A percentile compares a stretch with the other conserved stretches of the same genome.
These are phyloP conservation scores for Crucihimalaya himalaica DNA, from an alignment of 345 rosid species.

Conservation along the genomic window DNA sequence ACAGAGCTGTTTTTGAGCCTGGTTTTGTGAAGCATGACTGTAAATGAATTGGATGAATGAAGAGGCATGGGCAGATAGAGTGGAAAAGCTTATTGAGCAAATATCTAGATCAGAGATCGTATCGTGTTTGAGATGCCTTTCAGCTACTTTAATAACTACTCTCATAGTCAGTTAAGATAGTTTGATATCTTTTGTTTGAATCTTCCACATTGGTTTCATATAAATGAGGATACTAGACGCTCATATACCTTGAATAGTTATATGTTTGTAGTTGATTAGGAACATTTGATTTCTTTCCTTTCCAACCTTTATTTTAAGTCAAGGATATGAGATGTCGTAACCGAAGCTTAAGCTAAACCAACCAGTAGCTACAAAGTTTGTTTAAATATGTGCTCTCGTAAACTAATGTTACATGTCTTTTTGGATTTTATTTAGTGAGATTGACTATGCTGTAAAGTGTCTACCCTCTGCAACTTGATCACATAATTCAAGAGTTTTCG, in stretches of 20 bases:
- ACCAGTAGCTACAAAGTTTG: not conserved
- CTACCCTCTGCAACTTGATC: not conserved
- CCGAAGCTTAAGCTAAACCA: not conserved
- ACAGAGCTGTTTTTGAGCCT: not conserved
- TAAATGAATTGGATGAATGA: constrained; percentile 1
- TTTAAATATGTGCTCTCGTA: no score
- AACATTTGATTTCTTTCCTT: not conserved
- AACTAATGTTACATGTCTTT: not conserved
- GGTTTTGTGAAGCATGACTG: not conserved
- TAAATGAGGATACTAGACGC: no score
- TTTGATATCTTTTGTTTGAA: not conserved
- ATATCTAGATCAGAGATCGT: not conserved
- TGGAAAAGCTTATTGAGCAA: not conserved
- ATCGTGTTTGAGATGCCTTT: not conserved
- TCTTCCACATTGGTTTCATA: not conserved
- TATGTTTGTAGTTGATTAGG: not conserved
- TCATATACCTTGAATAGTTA: no score
- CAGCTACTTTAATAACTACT: not conserved
- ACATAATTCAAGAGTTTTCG: not conserved
- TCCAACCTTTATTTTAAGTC: not conserved
- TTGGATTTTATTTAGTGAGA: not conserved
- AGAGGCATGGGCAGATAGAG: not conserved
- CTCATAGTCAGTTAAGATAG: not conserved
- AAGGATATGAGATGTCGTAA: not conserved
- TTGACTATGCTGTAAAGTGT: not conserved